Evolutionary conservation across 148 eudicot genomes (phyloP), one percentile per base, ranked within the genome.

Genomic region (Persicaria tinctoria): DNA sequence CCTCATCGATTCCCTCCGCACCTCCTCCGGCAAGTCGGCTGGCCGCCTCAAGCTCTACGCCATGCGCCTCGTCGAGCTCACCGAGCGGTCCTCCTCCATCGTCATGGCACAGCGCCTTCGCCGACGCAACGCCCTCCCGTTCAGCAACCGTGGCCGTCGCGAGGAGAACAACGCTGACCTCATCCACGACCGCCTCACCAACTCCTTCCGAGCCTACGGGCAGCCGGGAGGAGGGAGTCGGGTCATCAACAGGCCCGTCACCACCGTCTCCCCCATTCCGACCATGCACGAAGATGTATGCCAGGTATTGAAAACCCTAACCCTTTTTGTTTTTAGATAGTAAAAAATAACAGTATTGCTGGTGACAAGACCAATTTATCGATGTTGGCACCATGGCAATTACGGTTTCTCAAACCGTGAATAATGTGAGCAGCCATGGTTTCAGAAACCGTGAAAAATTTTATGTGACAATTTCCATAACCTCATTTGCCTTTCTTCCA

Each of bases 201-300:
- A 51, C 2, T 83, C 84, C 6, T 85, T 83, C 72, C 77, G 77
- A 18, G 82, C 87, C 3, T 69, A 85, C 75, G 76, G 79, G n/a
- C 82, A 82, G 23, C 75, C 80, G 6, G 82, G 85, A 3, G 53
- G 14, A 8, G 12, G 12, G 12, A 50, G 12, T 50, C 80, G 76
- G 5, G 88, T 89, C 17, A 81, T 5, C 1, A 81, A 87, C 18
- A 78, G 86, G 5, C 84, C 89, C 10, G 72, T 75, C 2, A 85
- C 85, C 0, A 80, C 86, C 10, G 73, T 85, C 6, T 87, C 93
- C 2, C 56, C 86, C 2, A 54, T 87, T 68, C 8, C 87, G 5
- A 80, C 86, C 1, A 87, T 89, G 93, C 88, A 89, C 75, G 85
- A 86, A 75, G 93, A 89, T 41, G 81, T 89, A 0, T 87, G 87